phyloP scores from a whole-genome alignment of 129 eudicot species.

The Chrysanthemum lavandulifolium region DNA sequence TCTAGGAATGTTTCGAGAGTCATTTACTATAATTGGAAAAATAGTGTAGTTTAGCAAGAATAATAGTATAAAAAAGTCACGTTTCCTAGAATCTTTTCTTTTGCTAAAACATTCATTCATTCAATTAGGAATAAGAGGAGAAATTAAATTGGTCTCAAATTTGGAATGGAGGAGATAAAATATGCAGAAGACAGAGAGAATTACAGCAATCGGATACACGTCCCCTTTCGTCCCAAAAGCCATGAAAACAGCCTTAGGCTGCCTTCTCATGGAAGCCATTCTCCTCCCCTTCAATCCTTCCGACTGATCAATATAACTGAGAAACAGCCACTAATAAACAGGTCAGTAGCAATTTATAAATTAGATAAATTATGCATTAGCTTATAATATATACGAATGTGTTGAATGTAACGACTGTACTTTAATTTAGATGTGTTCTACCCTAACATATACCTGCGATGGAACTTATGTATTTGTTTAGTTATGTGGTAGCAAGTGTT shows the following conservation, averaged over 20 bases:
- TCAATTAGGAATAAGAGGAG: background rate
- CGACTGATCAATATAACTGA: slow-evolving; percentile 5
- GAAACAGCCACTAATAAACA: background rate
- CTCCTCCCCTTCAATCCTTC: slow-evolving; percentile 20
- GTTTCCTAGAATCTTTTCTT: background rate
- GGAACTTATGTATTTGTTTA: slow-evolving; percentile 7
- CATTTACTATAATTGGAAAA: background rate
- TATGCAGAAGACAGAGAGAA: slow-evolving; percentile 11
- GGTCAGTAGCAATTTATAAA: slow-evolving; percentile 17
- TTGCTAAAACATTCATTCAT: background rate
- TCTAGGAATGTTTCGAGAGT: background rate
- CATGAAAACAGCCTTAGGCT: slow-evolving; percentile 80
- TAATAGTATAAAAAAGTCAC: slow-evolving; percentile 1
- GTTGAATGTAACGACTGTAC: background rate
- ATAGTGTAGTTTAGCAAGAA: background rate
- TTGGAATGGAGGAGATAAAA: slow-evolving; percentile 8
- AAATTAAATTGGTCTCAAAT: slow-evolving; percentile 1
- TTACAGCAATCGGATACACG: slow-evolving; percentile 86
- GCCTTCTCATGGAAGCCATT: slow-evolving; percentile 27
- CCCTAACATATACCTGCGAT: slow-evolving; percentile 7
- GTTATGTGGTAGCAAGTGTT: slow-evolving; percentile 15
- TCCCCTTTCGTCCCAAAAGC: slow-evolving; percentile 99
- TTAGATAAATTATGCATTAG: background rate
- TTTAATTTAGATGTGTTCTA: background rate
- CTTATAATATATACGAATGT: too few relatives aligned